Base-by-base conservation (phyloP, 345 rosid genomes). In the Cardamine occulta region DNA sequence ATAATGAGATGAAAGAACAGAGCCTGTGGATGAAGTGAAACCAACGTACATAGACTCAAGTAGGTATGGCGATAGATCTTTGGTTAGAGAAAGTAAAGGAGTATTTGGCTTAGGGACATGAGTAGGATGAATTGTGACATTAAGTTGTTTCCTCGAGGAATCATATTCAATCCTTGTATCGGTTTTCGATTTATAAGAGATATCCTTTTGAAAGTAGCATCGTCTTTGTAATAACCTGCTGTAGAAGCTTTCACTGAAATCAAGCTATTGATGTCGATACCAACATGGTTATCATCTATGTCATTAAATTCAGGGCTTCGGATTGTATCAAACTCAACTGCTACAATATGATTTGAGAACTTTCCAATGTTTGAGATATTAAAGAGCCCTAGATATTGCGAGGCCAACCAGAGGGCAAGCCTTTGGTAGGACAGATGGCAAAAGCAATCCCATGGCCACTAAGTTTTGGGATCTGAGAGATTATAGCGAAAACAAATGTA, bases 81-180 rank as follows among this genome's bases (percentile, higher is more conserved):
- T 85, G 68, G 74, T 81, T 32, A 81, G 62, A 4, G 96, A 81
- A 69, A 88, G 75, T 21, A 92, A 14, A 6, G 93, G 79, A n/a
- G 39, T 34, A 3, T 26, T 75, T 28, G 96, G 93, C 81, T 84
- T 89, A 4, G 42, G 21, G 9, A 23, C 10, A 4, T 89, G 82
- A 63, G 32, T 80, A 70, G 83, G 86, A 12, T 96, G 82, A 31
- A 93, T 74, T 62, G 81, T 86, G 64, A 89, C 88, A 51, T 85
- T 81, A 37, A 93, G 26, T 3, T 60, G 79, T 72, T 80, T 85
- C 12, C 42, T 74, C 7, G 48, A 24, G 1, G 93, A 86, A 78
- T 93, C 90, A 70, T 90, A 93, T 61, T 89, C 97, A 63, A 93
- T 55, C 97, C 98, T 82, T 84, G 93, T 23, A 87, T 84, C 21